Evolutionary conservation across 495 filamentous ascomycete genomes (phyloP).

Genomic region (Talaromyces nanjingensis): DNA sequence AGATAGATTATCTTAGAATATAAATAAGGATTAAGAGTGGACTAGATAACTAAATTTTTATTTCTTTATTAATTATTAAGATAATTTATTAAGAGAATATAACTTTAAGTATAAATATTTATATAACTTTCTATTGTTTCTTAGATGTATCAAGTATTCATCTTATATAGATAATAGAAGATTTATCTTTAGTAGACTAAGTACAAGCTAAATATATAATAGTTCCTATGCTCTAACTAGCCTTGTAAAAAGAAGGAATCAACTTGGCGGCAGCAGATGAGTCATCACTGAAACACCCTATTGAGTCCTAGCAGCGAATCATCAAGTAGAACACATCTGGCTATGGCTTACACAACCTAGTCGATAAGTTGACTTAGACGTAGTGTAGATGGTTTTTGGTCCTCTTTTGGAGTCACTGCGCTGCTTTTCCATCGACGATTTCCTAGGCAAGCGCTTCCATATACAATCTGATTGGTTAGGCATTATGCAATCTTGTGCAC

Average conservation of each 20-base stretch:
- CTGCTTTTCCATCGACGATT: no score
- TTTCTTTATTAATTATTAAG: neutral
- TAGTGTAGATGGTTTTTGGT: no score
- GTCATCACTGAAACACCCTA: slow-evolving; percentile 1
- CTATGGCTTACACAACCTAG: no score
- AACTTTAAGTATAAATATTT: neutral
- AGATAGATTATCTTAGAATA: slow-evolving; percentile 11
- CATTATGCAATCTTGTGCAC: no score
- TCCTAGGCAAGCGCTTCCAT: no score
- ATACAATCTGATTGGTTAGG: no score
- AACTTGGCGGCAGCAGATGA: neutral
- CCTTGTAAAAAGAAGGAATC: neutral
- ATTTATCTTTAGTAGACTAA: no score
- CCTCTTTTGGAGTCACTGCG: no score
- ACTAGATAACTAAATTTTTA: neutral
- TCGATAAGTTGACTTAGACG: no score
- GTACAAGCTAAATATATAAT: no score
- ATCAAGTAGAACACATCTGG: neutral
- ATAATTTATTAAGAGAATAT: neutral
- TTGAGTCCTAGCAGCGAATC: neutral
- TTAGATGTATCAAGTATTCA: neutral
- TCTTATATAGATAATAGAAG: neutral
- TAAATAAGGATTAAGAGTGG: neutral
- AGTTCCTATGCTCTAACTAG: no score
- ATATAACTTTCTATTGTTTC: neutral